Base-by-base conservation (phyloP, 2,329 filamentous ascomycete genomes). In the Trichoderma atroviride region DNA sequence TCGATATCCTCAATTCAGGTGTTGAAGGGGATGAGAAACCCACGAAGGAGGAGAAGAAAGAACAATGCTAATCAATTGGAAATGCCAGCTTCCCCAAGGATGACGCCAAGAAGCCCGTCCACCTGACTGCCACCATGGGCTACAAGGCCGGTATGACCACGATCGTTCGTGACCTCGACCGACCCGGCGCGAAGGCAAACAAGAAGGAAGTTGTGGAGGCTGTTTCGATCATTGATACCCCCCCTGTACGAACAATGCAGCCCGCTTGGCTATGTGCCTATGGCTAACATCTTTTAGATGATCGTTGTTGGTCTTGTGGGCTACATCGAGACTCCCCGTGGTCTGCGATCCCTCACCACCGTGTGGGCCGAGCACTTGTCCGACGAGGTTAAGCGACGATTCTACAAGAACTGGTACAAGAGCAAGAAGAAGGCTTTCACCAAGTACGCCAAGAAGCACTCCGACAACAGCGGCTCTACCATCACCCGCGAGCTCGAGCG, bases 321-420 rank as follows among this genome's bases (percentile, higher is more conserved):
- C 83, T 99, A 99, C 90, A 97, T 99, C 86, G 96, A 99, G 90
- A 99, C 96, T 82, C 96, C 96, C 84, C 96, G 96, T 81, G 96
- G 96, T 87, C 94, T 99, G 81, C 95, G 96, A 84, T 99, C 96
- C 76, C 94, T 99, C 85, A 97, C 94, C 84, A 98, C 96, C 82
- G 93, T 99, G 83, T 99, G 96, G 96, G 96, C 96, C 81, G 96
- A 98, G 91, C 96, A 99, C 85, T 86, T 99, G 85, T 93, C 92
- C 86, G 96, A 99, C 85, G 96, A 98, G 88, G 83, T 99, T 85
- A 97, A 97, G 92, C 93, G 96, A 81, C 93, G 96, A 83, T 99
- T 99, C 93, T 99, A 99, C 93, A 98, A 98, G 94, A 99, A 99
- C 92, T 99, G 96, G 96, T 99, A 99, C 92, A 97, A 97, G 92